These are phyloP conservation scores for Nematocida sp. DNA, from an alignment of 371 early-diverging fungal genomes.

Conservation along the genomic window DNA sequence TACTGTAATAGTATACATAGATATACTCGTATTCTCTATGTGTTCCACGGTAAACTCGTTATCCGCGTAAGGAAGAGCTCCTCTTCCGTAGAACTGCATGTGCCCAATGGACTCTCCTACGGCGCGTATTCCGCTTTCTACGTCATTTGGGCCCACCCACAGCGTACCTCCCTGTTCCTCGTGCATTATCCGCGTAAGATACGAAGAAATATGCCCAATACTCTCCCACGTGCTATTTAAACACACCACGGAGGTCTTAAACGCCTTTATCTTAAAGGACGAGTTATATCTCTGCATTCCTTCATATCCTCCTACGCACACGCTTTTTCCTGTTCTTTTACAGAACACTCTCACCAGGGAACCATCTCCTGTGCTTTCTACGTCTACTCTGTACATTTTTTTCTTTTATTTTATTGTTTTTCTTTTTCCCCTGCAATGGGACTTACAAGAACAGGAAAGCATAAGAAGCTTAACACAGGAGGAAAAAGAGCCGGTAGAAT, in stretches of 20 bases:
- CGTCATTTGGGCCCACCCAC: not conserved
- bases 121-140: not conserved
- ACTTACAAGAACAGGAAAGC: constrained; percentile 68
- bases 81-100: not conserved
- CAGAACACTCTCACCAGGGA: constrained; percentile 1
- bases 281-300: constrained; percentile 38
- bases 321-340: constrained; percentile 15
- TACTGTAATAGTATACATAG: not conserved
- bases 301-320: constrained; percentile 47
- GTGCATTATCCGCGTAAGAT: constrained; percentile 17
- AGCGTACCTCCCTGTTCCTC: not conserved
- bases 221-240: constrained; percentile 16
- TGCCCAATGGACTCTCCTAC: not conserved
- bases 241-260: not conserved
- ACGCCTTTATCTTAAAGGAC: constrained; percentile 12
- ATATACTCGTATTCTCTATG: not conserved
- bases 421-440: constrained; percentile 61
- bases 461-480: constrained; percentile 92
- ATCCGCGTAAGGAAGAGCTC: not conserved
- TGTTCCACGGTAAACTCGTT: not conserved
- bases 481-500: constrained; percentile 91
- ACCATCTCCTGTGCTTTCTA: constrained; percentile 18
- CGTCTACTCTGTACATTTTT: constrained; percentile 28
- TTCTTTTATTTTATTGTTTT: constrained; percentile 49
- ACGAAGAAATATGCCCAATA: constrained; percentile 6